phyloP scores from a whole-genome alignment of 2,329 filamentous ascomycete species.

The Diaporthe eres region DNA sequence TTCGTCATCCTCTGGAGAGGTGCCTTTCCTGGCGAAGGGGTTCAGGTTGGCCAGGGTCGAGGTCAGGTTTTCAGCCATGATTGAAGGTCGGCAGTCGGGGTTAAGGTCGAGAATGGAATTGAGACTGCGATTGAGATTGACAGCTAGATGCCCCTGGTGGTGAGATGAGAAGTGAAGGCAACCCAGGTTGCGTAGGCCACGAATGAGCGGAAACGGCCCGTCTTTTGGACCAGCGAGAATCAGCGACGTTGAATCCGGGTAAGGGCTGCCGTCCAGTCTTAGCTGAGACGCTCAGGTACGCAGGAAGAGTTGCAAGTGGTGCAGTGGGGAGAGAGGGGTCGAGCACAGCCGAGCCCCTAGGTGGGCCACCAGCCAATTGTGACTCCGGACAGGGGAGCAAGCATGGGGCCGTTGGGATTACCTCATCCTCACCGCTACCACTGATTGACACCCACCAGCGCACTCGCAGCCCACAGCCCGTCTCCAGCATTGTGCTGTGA shows the following conservation, averaged over 20 bases:
- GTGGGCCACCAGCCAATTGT: slow-evolving; percentile 24
- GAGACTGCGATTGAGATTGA: background rate
- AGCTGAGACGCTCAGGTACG: background rate
- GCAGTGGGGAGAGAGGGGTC: slow-evolving; percentile 26
- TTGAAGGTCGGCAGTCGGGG: background rate
- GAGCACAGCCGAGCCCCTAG: slow-evolving; percentile 24
- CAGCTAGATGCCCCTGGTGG: background rate
- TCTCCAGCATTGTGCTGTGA: background rate
- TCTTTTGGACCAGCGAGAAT: slow-evolving; percentile 6
- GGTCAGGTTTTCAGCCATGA: slow-evolving; percentile 32
- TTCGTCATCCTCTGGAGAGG: slow-evolving; percentile 60
- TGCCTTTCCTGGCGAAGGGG: slow-evolving; percentile 51
- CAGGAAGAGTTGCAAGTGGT: background rate
- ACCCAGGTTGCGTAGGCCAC: background rate
- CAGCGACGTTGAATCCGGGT: slow-evolving; percentile 1
- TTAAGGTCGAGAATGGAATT: background rate
- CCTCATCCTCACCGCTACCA: slow-evolving; percentile 21
- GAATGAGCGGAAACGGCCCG: slow-evolving; percentile 2
- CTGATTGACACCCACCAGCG: background rate
- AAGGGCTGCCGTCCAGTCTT: slow-evolving; percentile 10
- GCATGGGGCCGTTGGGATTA: slow-evolving; percentile 1
- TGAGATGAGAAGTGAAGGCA: background rate
- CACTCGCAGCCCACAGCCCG: background rate
- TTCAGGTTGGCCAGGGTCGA: slow-evolving; percentile 54
- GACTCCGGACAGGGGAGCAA: background rate